A percentile compares a stretch with the other conserved stretches of the same genome.
Conservation (phyloP, 1,139 yeast genomes). For the Yamadazyma buinensis region DNA sequence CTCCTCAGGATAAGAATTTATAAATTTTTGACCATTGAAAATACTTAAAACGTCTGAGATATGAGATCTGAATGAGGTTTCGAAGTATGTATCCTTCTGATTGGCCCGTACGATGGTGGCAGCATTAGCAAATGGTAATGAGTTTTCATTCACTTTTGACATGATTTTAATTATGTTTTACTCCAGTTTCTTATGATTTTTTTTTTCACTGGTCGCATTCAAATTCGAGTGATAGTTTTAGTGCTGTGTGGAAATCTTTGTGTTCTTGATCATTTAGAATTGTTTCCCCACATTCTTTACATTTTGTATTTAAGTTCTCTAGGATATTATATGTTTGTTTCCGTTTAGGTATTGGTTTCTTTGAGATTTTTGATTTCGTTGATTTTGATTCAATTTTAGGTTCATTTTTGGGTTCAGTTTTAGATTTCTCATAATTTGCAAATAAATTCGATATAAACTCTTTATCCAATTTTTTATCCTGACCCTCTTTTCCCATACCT, state of each 20-base stretch:
- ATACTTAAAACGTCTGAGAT: constrained; percentile 55
- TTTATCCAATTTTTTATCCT: constrained; percentile 11
- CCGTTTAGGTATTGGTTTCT: constrained; percentile 1
- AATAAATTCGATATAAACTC: constrained; percentile 20
- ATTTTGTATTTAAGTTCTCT: constrained; percentile 19
- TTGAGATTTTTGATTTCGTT: constrained; percentile 8
- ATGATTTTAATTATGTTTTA: no score
- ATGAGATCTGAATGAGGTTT: constrained; percentile 50
- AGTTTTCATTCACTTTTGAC: constrained; percentile 25
- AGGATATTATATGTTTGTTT: constrained; percentile 18
- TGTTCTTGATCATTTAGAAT: constrained; percentile 37
- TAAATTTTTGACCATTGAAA: constrained; percentile 63
- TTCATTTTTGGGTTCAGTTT: no score
- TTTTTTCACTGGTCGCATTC: no score
- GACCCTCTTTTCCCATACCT: neutral
- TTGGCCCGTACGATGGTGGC: constrained; percentile 69
- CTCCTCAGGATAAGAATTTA: constrained; percentile 62
- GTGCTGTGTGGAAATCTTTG: constrained; percentile 38
- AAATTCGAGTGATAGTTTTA: constrained; percentile 16
- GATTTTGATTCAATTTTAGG: no score
- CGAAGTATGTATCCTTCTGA: constrained; percentile 81
- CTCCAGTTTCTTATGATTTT: no score
- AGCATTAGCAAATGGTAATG: constrained; percentile 46
- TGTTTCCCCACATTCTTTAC: constrained; percentile 23
- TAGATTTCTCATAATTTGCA: constrained; percentile 16